Evolutionary conservation across 2,329 filamentous ascomycete genomes (phyloP).

Genomic region (Neoscytalidium dimidiatum): DNA sequence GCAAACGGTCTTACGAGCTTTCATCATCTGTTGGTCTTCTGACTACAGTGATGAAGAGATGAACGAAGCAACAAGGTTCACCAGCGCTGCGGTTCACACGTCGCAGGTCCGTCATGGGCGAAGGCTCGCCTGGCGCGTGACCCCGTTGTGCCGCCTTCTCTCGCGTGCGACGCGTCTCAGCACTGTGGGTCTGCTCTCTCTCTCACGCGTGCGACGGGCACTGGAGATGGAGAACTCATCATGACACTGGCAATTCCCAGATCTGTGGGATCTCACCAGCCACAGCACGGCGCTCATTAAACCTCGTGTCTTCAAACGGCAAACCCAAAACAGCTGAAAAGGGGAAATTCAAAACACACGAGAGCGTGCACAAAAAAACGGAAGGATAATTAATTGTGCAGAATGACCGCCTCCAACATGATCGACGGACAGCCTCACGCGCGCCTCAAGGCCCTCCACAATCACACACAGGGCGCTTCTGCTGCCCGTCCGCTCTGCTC

Average conservation of each 20-base stretch:
- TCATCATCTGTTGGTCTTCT: too few relatives aligned
- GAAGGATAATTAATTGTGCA: constrained; percentile 13
- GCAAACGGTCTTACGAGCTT: too few relatives aligned
- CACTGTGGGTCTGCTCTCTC: background rate
- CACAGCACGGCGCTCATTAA: background rate
- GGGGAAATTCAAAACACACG: background rate
- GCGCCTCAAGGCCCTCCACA: background rate
- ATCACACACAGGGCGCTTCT: background rate
- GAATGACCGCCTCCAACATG: background rate
- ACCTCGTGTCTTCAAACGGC: background rate
- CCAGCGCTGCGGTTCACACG: background rate
- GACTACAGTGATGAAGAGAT: too few relatives aligned
- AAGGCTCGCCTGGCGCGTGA: background rate
- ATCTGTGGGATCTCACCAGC: background rate
- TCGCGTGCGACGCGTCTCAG: constrained; percentile 1
- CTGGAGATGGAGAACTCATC: background rate
- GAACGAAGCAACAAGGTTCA: background rate
- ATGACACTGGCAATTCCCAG: background rate
- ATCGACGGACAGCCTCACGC: constrained; percentile 7
- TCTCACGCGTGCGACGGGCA: too few relatives aligned
- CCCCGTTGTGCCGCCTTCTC: background rate
- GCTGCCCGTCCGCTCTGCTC: background rate
- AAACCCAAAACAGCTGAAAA: constrained; percentile 1
- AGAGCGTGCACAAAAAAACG: background rate
- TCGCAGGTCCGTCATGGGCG: background rate